Conservation (phyloP, 148 eudicot genomes). For the Camellia sinensis region DNA sequence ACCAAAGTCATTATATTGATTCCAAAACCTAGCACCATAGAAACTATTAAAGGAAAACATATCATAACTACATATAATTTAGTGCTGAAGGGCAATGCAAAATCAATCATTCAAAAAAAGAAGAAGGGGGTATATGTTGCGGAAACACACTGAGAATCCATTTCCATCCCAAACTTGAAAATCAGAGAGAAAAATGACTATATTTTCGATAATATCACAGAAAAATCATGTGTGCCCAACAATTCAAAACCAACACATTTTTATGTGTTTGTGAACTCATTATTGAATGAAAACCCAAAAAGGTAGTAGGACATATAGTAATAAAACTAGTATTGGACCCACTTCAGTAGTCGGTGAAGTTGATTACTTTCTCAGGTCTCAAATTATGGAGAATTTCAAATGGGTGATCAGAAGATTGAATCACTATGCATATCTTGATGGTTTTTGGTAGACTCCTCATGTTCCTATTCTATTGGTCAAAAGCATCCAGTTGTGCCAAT, state of each 20-base stretch:
- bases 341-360: not conserved
- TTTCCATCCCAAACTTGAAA: constrained; percentile 62
- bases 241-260: not conserved
- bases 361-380: not conserved
- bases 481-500: no score
- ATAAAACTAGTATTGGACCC: no score
- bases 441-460: no score
- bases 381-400: not conserved
- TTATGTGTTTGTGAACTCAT: not conserved
- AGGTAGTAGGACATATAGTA: no score
- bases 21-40: constrained; percentile 61
- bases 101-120: constrained; percentile 26
- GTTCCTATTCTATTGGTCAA: no score
- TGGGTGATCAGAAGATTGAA: no score
- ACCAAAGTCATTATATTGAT: constrained; percentile 43
- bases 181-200: constrained; percentile 1
- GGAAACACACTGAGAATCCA: constrained; percentile 61
- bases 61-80: not conserved
- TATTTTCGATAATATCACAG: not conserved
- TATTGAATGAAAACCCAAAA: no score
- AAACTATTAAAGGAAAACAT: constrained; percentile 29
- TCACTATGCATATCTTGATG: no score
- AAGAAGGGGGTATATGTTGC: constrained; percentile 75
- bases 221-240: not conserved
- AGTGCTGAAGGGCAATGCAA: not conserved